Evolutionary conservation across 1,284 basidiomycete genomes (phyloP), one percentile per base, ranked within the genome.

Genomic region (Amylostereum chailletii): DNA sequence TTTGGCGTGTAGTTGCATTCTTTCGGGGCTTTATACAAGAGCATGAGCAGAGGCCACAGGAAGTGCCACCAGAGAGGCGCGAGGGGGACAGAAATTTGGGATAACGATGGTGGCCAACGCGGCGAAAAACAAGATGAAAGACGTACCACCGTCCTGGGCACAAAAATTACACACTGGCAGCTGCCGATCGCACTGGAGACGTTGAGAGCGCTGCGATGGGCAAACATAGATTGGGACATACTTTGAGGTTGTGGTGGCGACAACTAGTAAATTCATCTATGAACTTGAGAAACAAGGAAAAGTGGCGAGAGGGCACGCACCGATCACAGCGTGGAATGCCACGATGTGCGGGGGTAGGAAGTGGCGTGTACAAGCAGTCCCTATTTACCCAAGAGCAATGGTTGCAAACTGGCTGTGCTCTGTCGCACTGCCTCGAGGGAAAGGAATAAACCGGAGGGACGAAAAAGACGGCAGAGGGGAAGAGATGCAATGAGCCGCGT

Each of bases 261-360:
- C 19, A 19, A 19, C 19, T 19, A 19, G 19, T 1, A 19, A 19
- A 19, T 19, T 19, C 19, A 19, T 19, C 19, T 19, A 19, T 19
- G 19, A 19, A 19, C 19, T 19, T 19, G 19, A 19, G 19, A 19
- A 19, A 19, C 1, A 19, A 19, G 19, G 19, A 19, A 19, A 19
- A 19, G 19, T 19, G 19, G 19, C 19, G 19, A 19, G 19, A 19
- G 19, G 19, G 19, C 19, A 19, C 19, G 19, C 81, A 86, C 46
- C 76, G 72, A 68, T 85, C 82, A 51, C 83, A 86, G 49, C 83
- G 70, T 37, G 83, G 83, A 54, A 86, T 83, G 29, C 83, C 83
- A 52, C 83, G 73, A 62, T 86, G 83, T 39, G 83, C 82, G 39
- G 83, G 83, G 8, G 82, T 85, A 8, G 81, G 83, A 39, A 84